Evolutionary conservation across 306 rosid genomes (phyloP).

Genomic region (Cicer bijugum): DNA sequence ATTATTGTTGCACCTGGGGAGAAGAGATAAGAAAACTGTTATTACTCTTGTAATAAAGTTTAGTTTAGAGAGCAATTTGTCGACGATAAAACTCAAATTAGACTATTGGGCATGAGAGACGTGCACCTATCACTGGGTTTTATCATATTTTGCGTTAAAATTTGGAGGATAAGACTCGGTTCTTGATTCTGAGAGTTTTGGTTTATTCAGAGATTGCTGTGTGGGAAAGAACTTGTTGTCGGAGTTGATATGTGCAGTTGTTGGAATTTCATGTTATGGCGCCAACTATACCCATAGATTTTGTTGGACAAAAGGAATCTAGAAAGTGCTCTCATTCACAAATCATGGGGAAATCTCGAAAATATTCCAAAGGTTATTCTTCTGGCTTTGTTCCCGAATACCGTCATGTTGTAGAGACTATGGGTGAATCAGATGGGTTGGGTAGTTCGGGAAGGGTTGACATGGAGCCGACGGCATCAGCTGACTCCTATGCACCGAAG

Average conservation of each 20-base stretch:
- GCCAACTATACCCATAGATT: conserved; percentile 91
- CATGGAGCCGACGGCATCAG: conserved; percentile 56
- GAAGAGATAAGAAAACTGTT: not conserved
- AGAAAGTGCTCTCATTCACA: conserved; percentile 62
- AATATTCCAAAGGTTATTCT: conserved; percentile 79
- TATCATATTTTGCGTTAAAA: conserved; percentile 39
- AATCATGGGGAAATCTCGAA: conserved; percentile 86
- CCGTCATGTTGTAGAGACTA: conserved; percentile 84
- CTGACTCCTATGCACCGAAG: conserved; percentile 68
- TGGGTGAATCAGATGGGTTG: conserved; percentile 90
- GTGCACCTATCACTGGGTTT: conserved; percentile 48
- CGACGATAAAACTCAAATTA: not conserved
- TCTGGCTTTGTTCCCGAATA: conserved; percentile 84
- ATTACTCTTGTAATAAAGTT: conserved; percentile 9
- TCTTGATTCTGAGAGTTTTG: conserved; percentile 39
- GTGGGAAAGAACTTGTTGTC: conserved; percentile 43
- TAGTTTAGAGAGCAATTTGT: conserved; percentile 15
- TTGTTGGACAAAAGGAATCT: conserved; percentile 80
- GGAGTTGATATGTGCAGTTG: conserved; percentile 75
- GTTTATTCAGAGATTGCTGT: conserved; percentile 36
- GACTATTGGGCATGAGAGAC: conserved; percentile 47
- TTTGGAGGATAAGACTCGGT: conserved; percentile 50
- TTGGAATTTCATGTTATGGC: conserved; percentile 75
- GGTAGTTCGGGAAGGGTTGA: conserved; percentile 81
- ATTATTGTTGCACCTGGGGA: conserved; percentile 22